A percentile compares a stretch with the other conserved stretches of the same genome.
These are phyloP conservation scores for Syzygium aqueum DNA, from an alignment of 345 rosid genomes.

Conservation along the genomic window DNA sequence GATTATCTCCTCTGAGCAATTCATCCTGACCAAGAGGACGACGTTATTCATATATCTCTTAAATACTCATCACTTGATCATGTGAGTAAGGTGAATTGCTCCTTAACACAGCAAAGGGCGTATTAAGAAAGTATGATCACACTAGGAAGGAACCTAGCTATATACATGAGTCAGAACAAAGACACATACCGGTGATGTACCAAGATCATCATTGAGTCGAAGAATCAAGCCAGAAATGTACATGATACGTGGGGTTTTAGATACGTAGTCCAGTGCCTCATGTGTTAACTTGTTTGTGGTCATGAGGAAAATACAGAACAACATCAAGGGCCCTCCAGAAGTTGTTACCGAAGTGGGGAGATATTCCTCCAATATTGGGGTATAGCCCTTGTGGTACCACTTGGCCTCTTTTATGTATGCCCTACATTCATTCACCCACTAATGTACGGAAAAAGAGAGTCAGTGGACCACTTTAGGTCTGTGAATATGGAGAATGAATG, in stretches of 20 bases:
- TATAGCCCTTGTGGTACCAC: slow-evolving; percentile 7
- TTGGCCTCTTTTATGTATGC: slow-evolving; percentile 3
- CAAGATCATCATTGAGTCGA: slow-evolving; percentile 6
- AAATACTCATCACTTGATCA: too few relatives aligned
- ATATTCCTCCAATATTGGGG: slow-evolving; percentile 6
- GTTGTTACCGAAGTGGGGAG: slow-evolving; percentile 1
- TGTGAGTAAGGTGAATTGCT: too few relatives aligned
- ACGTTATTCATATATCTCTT: background rate
- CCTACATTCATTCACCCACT: slow-evolving; percentile 6
- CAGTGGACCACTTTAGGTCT: background rate
- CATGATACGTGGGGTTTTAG: background rate
- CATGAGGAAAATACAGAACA: background rate
- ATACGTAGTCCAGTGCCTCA: background rate
- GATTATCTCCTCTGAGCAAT: slow-evolving; percentile 12
- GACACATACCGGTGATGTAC: slow-evolving; percentile 3
- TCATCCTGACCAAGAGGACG: background rate
- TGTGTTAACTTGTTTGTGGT: background rate
- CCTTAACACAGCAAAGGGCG: background rate
- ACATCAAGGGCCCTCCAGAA: background rate
- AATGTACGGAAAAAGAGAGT: background rate
- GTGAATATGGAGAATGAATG: background rate
- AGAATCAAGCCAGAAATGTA: background rate
- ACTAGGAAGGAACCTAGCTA: background rate
- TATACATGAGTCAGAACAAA: background rate
- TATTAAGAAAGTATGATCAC: background rate